These are phyloP conservation scores for Ilyonectria sp. DNA, from an alignment of 2,329 filamentous ascomycete genomes.

Conservation along the genomic window DNA sequence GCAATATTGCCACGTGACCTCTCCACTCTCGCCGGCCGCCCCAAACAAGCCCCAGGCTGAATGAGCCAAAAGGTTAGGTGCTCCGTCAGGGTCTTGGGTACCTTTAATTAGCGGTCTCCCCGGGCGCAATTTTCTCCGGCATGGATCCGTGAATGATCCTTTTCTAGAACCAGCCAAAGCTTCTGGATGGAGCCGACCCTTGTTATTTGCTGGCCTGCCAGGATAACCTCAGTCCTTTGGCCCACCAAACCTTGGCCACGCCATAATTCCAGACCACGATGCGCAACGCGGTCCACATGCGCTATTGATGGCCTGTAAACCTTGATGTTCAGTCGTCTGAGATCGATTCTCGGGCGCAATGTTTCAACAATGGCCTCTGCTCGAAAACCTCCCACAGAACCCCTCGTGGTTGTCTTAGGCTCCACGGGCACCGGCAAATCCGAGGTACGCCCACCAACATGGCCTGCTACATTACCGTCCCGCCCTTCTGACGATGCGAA, in stretches of 20 bases:
- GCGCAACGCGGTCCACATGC: conserved; percentile 4
- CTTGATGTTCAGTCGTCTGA: conserved; percentile 49
- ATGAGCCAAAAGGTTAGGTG: no score
- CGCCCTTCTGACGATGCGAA: conserved; percentile 18
- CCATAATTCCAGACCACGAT: conserved; percentile 3
- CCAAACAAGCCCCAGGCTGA: not conserved
- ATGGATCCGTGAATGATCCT: no score
- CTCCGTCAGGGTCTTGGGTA: not conserved
- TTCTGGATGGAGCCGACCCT: conserved; percentile 5
- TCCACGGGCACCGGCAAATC: conserved; percentile 96
- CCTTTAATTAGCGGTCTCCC: not conserved
- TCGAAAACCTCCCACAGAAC: conserved; percentile 61
- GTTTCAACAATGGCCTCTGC: conserved; percentile 57
- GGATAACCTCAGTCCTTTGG: not conserved
- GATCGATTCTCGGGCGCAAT: conserved; percentile 51
- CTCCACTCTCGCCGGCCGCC: not conserved
- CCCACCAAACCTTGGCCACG: not conserved
- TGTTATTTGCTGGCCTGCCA: conserved; percentile 1
- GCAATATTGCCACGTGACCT: not conserved
- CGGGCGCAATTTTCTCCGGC: not conserved
- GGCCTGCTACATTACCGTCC: conserved; percentile 16
- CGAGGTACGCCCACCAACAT: conserved; percentile 70
- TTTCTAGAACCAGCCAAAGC: conserved; percentile 15
- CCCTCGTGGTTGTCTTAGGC: conserved; percentile 86
- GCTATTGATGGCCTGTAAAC: conserved; percentile 29